Percentiles rank a stretch among this genome's conserved stretches.
These are phyloP conservation scores for Cladosporium sphaerospermum DNA, from an alignment of 2,329 filamentous ascomycete species.

Conservation along the genomic window DNA sequence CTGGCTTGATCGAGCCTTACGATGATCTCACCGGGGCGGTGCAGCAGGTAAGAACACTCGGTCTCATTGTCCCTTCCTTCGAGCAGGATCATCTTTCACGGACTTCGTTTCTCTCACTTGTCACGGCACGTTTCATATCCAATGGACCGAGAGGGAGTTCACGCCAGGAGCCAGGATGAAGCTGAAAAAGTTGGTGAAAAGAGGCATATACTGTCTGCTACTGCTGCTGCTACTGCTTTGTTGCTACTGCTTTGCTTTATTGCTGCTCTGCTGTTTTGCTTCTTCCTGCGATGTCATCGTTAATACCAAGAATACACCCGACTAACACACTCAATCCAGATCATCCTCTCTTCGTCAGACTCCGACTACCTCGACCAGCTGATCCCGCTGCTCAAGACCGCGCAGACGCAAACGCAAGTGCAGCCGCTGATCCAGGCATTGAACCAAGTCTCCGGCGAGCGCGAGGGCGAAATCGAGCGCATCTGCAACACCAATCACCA, in stretches of 20 bases:
- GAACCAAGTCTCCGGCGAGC: conserved; percentile 73
- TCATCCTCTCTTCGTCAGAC: conserved; percentile 86
- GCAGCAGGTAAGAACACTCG: conserved; percentile 39
- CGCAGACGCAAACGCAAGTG: conserved; percentile 62
- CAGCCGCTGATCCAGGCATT: conserved; percentile 68
- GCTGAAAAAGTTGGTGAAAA: too few species aligned
- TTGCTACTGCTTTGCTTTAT: too few species aligned
- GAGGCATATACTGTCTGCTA: too few species aligned
- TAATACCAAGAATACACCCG: too few species aligned
- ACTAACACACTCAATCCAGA: conserved; percentile 47
- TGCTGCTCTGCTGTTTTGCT: background rate
- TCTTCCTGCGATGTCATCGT: background rate
- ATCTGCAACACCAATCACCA: conserved; percentile 96
- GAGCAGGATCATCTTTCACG: too few species aligned
- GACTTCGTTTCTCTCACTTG: too few species aligned
- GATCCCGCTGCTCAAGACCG: conserved; percentile 90
- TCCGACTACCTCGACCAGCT: conserved; percentile 92
- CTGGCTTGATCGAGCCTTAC: conserved; percentile 36
- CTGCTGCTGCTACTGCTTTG: too few species aligned
- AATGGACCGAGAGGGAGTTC: background rate
- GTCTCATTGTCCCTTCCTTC: background rate
- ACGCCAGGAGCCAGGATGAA: too few species aligned
- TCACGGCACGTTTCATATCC: background rate
- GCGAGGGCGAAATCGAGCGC: conserved; percentile 84
- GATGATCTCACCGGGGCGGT: conserved; percentile 45